phyloP scores from a whole-genome alignment of 2,329 filamentous ascomycete genomes.

The Huntiella decipiens region DNA sequence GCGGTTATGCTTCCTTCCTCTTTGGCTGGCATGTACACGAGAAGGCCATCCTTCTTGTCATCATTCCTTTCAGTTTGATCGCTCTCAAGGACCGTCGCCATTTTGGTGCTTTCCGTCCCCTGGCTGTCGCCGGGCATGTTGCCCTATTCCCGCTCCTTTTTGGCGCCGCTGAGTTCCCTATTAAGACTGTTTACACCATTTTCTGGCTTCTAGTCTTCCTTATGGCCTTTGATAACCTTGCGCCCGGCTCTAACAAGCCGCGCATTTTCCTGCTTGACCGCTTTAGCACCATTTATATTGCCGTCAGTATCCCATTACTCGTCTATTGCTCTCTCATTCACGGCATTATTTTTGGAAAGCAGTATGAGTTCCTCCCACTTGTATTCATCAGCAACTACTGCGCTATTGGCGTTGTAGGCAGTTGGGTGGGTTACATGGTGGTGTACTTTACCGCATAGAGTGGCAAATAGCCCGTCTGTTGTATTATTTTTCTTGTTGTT shows the following conservation, averaged over 20 bases:
- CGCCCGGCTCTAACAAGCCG: conserved; percentile 61
- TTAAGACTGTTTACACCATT: conserved; percentile 85
- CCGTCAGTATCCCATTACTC: conserved; percentile 73
- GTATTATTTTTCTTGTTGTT: conserved; percentile 1
- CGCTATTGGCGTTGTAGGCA: conserved; percentile 83
- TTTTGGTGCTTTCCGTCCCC: conserved; percentile 73
- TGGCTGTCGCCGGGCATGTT: conserved; percentile 86
- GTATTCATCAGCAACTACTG: conserved; percentile 97
- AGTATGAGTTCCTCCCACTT: conserved; percentile 75
- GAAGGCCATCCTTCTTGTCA: conserved; percentile 84
- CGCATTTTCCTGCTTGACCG: conserved; percentile 81
- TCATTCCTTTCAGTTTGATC: conserved; percentile 86
- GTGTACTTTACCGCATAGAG: conserved; percentile 55
- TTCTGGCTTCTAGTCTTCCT: conserved; percentile 81
- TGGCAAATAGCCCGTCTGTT: conserved; percentile 3
- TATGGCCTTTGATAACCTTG: conserved; percentile 68
- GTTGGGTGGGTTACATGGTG: conserved; percentile 86
- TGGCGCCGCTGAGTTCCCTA: conserved; percentile 76
- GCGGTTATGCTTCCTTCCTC: conserved; percentile 88
- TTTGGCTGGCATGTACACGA: conserved; percentile 99
- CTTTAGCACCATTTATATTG: conserved; percentile 77
- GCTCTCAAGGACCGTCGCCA: conserved; percentile 79
- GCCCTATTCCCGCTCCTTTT: conserved; percentile 89
- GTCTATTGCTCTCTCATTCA: conserved; percentile 76
- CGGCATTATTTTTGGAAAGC: conserved; percentile 60